Percentiles rank a stretch among this genome's conserved stretches.
Evolutionary conservation across 768 basidiomycete species (phyloP).

Genomic region (Mycena latifolia): DNA sequence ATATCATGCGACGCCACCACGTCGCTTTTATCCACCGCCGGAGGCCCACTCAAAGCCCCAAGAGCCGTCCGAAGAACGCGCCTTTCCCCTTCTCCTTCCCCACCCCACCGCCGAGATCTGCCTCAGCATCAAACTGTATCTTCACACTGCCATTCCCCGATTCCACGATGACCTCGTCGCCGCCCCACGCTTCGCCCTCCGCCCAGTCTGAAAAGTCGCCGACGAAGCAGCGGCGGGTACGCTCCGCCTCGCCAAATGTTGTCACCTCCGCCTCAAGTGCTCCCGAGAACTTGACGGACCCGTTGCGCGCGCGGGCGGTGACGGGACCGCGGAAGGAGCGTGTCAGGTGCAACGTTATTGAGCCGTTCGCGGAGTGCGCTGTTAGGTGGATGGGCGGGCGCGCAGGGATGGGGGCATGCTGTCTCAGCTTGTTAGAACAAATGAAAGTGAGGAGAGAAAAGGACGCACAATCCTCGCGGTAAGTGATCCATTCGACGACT

Average conservation of each 20-base stretch:
- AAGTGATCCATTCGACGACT: constrained; percentile 45
- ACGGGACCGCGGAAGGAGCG: constrained; percentile 56
- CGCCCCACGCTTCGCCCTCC: constrained; percentile 26
- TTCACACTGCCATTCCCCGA: too few relatives aligned
- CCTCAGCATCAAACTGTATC: too few relatives aligned
- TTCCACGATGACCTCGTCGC: too few relatives aligned
- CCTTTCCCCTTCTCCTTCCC: too few relatives aligned
- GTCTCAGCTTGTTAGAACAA: neutral
- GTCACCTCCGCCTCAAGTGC: constrained; percentile 45
- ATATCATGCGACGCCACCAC: too few relatives aligned
- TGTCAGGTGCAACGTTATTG: constrained; percentile 51
- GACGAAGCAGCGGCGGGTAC: constrained; percentile 53
- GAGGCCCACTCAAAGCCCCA: too few relatives aligned
- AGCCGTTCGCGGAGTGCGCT: constrained; percentile 45
- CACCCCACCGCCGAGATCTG: too few relatives aligned
- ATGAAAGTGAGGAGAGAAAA: too few relatives aligned
- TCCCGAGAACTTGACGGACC: constrained; percentile 50
- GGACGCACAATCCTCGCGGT: constrained; percentile 23
- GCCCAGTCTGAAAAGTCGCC: constrained; percentile 52
- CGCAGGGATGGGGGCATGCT: constrained; percentile 14
- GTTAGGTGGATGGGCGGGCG: constrained; percentile 43
- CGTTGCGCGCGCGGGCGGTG: constrained; percentile 48
- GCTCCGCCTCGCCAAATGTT: constrained; percentile 47
- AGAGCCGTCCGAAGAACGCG: too few relatives aligned
- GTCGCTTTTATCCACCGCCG: too few relatives aligned